Conservation (phyloP, 176 grass and related monocot species). For the Aechmea fasciata region DNA sequence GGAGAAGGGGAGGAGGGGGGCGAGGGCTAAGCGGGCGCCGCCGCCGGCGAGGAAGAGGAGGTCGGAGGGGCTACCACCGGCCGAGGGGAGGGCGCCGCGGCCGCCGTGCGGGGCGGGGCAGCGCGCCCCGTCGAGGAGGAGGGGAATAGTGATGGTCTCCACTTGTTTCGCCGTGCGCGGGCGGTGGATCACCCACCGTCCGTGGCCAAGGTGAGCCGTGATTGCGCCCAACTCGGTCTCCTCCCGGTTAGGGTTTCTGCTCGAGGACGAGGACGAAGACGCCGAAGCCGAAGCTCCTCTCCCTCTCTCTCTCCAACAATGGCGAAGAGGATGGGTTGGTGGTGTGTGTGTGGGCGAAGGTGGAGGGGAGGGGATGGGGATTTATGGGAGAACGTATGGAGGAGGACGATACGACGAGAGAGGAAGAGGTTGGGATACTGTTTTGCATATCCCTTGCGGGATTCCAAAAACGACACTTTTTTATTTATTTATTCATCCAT, state of each 20-base stretch:
- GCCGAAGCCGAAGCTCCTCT: background rate
- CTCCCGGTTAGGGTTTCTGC: too few relatives aligned
- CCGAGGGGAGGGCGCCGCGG: slow-evolving; percentile 83
- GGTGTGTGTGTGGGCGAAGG: background rate
- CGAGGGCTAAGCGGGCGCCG: slow-evolving; percentile 24
- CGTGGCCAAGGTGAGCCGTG: slow-evolving; percentile 84
- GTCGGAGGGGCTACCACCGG: slow-evolving; percentile 88
- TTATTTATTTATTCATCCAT: too few relatives aligned
- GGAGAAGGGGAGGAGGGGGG: slow-evolving; percentile 13
- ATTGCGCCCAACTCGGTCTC: slow-evolving; percentile 42
- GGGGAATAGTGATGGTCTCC: slow-evolving; percentile 31
- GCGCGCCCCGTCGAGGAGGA: slow-evolving; percentile 9
- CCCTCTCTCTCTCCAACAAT: slow-evolving; percentile 5
- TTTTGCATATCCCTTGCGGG: too few relatives aligned
- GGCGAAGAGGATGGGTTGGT: slow-evolving; percentile 5
- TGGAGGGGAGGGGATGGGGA: background rate
- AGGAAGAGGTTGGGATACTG: too few relatives aligned
- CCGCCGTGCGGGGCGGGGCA: slow-evolving; percentile 85
- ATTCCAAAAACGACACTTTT: too few relatives aligned
- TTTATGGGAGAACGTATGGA: background rate
- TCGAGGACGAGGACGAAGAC: background rate
- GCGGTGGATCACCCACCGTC: slow-evolving; percentile 70
- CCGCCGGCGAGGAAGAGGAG: slow-evolving; percentile 99
- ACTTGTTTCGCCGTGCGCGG: slow-evolving; percentile 32
- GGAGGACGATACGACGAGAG: background rate